Evolutionary conservation across 768 basidiomycete species (phyloP), one percentile per base, ranked within the genome.

Genomic region (Symmetrospora coprosmae): DNA sequence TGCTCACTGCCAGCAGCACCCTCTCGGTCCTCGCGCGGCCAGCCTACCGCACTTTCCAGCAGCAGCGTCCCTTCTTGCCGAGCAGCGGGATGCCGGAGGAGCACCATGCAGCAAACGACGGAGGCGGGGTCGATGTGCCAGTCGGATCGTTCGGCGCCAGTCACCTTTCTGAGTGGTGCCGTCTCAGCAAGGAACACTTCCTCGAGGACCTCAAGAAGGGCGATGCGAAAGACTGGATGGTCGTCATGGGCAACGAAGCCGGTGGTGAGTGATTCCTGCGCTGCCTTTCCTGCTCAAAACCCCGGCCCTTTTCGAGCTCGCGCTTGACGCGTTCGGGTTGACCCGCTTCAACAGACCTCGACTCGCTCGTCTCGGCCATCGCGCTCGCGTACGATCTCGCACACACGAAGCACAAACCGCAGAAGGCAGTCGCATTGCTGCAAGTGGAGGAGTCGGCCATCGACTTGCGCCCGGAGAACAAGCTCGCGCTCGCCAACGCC

Each of bases 391-490:
- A 47, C 35, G 51, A 63, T 35, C 11, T 63, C 6, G 23, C 62
- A 3, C 56, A 59, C 41, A 27, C 34, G 30, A 34, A 46, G 19
- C 40, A 63, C 14, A 14, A 39, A 14, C 59, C 34, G 14, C 23
- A 39, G 23, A 31, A 48, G 14, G 58, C 58, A 11, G 56, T 63
- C 9, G 48, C 58, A 27, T 35, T 63, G 19, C 46, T 63, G 2
- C 62, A 63, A 43, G 41, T 45, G 28, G 28, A 37, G n/a, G 52
- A 63, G 16, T 19, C 27, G 14, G 40, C 62, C 27, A 46, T 63
- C n/a, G 52, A 59, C 30, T 33, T 63, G 9, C 28, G 62, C 48
- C 62, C 62, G 8, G 62, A 63, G 38, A 63, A 63, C 50, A 52
- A 55, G 62, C 37, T 63, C 16, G 62, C 62, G 9, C 31, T 63